These are phyloP conservation scores for Xerocomellus intermedius DNA, from an alignment of 768 basidiomycete species.

Conservation along the genomic window DNA sequence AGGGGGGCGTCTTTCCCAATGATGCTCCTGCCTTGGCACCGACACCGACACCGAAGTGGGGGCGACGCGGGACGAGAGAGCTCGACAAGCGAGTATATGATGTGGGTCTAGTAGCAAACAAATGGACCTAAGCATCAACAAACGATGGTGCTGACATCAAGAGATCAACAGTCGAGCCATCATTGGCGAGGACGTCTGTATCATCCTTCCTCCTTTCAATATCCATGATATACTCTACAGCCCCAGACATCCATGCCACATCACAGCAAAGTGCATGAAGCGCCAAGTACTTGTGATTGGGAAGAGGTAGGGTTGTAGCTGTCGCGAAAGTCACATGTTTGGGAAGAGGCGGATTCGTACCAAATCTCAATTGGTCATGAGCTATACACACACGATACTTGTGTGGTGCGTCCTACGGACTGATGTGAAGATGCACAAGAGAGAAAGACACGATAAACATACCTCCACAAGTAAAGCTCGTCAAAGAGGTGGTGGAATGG, in stretches of 20 bases:
- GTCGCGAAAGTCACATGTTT: constrained; percentile 3
- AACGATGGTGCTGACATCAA: too few relatives aligned
- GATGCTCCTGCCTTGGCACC: not conserved
- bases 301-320: not conserved
- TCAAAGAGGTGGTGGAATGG: not conserved
- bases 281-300: not conserved
- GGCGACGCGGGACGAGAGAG: not conserved
- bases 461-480: not conserved
- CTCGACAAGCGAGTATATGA: too few relatives aligned
- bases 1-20: constrained; percentile 42
- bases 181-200: not conserved
- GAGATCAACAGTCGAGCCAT: not conserved
- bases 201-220: constrained; percentile 4
- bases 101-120: too few relatives aligned
- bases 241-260: constrained; percentile 7
- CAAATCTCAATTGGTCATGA: not conserved
- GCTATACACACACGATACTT: not conserved
- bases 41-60: constrained; percentile 1
- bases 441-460: not conserved
- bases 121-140: too few relatives aligned
- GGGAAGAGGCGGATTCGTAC: not conserved
- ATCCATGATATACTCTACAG: constrained; percentile 1
- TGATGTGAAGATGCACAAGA: not conserved
- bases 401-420: not conserved
- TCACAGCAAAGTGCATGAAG: constrained; percentile 11